Base-by-base conservation (phyloP, 306 rosid genomes). In the Begonia peltatifolia region DNA sequence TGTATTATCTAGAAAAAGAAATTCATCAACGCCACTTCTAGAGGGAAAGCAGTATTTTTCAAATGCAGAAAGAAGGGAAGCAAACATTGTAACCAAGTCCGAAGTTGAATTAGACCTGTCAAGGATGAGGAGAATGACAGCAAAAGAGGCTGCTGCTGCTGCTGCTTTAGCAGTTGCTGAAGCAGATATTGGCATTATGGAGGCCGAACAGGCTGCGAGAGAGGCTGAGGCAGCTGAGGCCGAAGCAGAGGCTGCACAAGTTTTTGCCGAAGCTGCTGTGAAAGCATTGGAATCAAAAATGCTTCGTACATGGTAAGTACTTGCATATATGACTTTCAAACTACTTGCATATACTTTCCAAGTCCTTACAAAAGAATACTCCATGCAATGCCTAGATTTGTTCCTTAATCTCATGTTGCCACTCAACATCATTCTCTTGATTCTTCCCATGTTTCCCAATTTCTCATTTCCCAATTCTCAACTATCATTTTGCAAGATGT, bases 211-310 rank as follows among this genome's bases (percentile, higher is more conserved):
- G 67, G 96, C 96, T 55, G 96, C 92, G 54, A 79, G 77, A 67
- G 94, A 87, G 62, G 96, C 96, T 42, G 96, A 87, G 69, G 79
- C 73, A 14, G 93, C 93, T 18, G 96, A 87, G 79, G 94, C 85
- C 9, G 96, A 87, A 71, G 96, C 96, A 14, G 94, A 84, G 73
- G 84, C 94, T 20, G 87, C 96, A 35, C 83, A 76, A 63, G 81
- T 81, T 63, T 87, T 87, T 73, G 96, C 96, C 41, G 76, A 81
- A 70, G 96, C 96, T 52, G 94, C 92, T 70, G 72, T 60, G 77
- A 87, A 73, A 63, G 94, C 96, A 17, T 73, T 87, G 50, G 83
- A 81, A 64, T 71, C 82, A 73, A 81, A 74, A 68, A 75, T 67
- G 18, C 77, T 75, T 61, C 76, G 14, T 44, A n/a, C 48, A 10